Percentiles rank a stretch among this genome's conserved stretches.
Evolutionary conservation across 768 basidiomycete species (phyloP).

Genomic region (Suillus lakei): DNA sequence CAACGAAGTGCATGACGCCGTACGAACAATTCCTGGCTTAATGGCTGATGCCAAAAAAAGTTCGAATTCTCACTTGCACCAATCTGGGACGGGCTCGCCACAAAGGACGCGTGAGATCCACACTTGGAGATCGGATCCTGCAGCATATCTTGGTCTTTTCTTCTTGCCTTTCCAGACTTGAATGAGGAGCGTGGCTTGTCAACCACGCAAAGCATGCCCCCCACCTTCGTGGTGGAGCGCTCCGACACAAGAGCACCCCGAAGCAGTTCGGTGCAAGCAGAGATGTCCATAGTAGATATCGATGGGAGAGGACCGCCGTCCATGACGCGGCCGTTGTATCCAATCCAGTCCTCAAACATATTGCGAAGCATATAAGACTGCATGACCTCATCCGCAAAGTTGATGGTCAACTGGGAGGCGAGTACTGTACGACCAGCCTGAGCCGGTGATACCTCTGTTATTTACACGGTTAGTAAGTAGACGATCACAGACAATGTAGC

Average conservation of each 20-base stretch:
- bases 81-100: constrained; percentile 53
- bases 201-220: constrained; percentile 75
- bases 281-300: constrained; percentile 79
- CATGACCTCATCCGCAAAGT: constrained; percentile 82
- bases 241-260: constrained; percentile 73
- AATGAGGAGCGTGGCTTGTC: constrained; percentile 71
- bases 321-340: constrained; percentile 62
- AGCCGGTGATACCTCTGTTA: constrained; percentile 83
- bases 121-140: constrained; percentile 72
- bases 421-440: constrained; percentile 79
- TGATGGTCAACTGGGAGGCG: constrained; percentile 77
- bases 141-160: constrained; percentile 71
- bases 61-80: constrained; percentile 53
- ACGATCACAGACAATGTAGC: not conserved
- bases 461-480: constrained; percentile 13
- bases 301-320: constrained; percentile 73
- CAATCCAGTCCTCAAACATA: constrained; percentile 72
- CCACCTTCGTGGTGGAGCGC: constrained; percentile 70
- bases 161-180: constrained; percentile 79
- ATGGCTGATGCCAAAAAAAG: constrained; percentile 86
- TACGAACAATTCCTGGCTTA: constrained; percentile 79
- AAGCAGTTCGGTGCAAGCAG: constrained; percentile 82
- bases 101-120: constrained; percentile 77
- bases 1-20: constrained; percentile 69
- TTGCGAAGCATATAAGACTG: constrained; percentile 78